Evolutionary conservation across 768 basidiomycete genomes (phyloP), one percentile per base, ranked within the genome.

Genomic region (Podaxis mareebaensis): DNA sequence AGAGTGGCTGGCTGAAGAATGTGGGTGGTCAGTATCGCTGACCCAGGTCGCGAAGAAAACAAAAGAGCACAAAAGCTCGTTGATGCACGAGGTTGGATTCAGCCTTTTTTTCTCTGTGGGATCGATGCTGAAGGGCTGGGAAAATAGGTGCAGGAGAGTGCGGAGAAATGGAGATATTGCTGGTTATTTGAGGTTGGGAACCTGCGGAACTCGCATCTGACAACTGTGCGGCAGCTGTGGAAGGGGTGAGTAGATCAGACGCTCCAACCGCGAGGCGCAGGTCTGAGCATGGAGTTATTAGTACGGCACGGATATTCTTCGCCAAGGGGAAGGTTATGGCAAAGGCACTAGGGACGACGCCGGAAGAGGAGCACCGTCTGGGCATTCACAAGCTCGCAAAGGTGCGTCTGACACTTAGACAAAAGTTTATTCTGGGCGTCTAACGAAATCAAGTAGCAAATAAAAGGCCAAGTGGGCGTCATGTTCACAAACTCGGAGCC

Each of bases 11-110:
- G 22, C 49, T 51, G 26, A 51, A 4, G 26, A 22, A 12, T 4
- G 22, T 51, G 61, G 58, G 62, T 61, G 61, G 54, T 63, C 75
- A 93, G 95, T 98, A 38, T 91, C 96, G 28, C 81, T 99, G 71
- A 95, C 97, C 49, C 95, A 98, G 80, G 95, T 96, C 72, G 79
- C 86, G 10, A 95, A 96, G 76, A 96, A 97, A 83, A 94, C 91
- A 26, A 91, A 84, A 74, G 94, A 93, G 72, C 89, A 95, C 71
- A 99, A 99, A 83, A 84, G 80, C 67, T 86, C 85, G 53, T 79
- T 96, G 71, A 88, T 98, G 73, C 83, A 83, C 64, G 88, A 94
- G 78, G 93, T 93, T 62, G 46, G 84, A 74, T 64, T 39, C 17
- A 42, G 53, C 62, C 11, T 39, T 30, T 11, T 53, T 53, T 57